Base-by-base conservation (phyloP, 352 stramenopile genomes). In the Elongisporangium prolatum region DNA sequence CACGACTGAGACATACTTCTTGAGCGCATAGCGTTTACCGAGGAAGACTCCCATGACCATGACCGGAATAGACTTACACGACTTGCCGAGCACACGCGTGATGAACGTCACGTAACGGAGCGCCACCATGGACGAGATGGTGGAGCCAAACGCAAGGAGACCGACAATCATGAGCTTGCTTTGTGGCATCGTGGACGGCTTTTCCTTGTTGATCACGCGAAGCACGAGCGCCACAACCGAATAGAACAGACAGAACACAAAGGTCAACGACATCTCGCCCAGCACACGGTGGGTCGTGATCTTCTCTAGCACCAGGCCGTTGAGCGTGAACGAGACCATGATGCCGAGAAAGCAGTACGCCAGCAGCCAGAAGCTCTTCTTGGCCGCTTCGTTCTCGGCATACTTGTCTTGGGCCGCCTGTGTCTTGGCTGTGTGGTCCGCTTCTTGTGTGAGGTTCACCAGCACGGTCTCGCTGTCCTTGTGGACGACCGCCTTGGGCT, bases 91-190 rank as follows among this genome's bases (percentile, higher is more conserved):
- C 54, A 92, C 90, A 11, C 85, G 80, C 21, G 85, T 93, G 57
- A 93, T 90, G 70, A 92, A 93, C 48, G 82, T 89, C 50, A 93
- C 80, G 61, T 95, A 95, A 16, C 85, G 85, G 21, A 95, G 61
- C 49, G 82, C 77, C 44, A 91, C 75, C 76, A 95, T 91, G 8
- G 85, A 95, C 54, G 81, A 74, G 60, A 93, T 88, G 24, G 81
- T 93, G 16, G 85, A 93, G 10, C 78, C 69, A 53, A 95, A 95
- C 3, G 84, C 84, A 9, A 92, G 56, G 14, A 80, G 64, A 22
- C 84, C 81, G 0, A 95, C 78, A 20, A 90, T 58, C 1, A 71
- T 65, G 20, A 92, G 67, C 59, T 86, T 85, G 48, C 61, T 79
- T 63, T 88, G 75, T 14, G 84, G 85, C 75, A 91, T 88, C 4